Conservation (phyloP, 768 basidiomycete genomes). For the Leccinum variicolor region DNA sequence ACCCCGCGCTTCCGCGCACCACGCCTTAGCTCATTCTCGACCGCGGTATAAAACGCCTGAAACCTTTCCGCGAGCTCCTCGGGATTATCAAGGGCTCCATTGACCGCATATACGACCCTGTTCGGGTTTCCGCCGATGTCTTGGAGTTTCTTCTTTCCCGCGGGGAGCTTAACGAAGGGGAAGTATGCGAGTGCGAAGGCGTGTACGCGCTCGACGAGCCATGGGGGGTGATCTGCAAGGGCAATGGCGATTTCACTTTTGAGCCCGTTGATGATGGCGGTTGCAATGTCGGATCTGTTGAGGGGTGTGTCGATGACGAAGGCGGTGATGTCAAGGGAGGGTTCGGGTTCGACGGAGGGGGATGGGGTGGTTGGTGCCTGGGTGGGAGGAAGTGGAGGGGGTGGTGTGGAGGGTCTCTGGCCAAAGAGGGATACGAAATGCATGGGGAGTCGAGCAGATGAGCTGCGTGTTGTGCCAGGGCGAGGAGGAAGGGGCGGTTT, state of each 20-base stretch:
- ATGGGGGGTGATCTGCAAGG: conserved; percentile 44
- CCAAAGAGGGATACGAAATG: conserved; percentile 85
- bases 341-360: conserved; percentile 31
- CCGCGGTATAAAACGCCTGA: conserved; percentile 65
- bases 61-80: conserved; percentile 54
- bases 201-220: conserved; percentile 59
- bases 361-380: background rate
- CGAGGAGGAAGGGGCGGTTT: conserved; percentile 50
- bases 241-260: conserved; percentile 53
- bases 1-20: conserved; percentile 14
- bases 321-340: conserved; percentile 53
- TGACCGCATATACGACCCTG: conserved; percentile 36
- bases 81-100: conserved; percentile 38
- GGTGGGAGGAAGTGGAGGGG: conserved; percentile 26
- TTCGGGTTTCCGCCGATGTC: conserved; percentile 26
- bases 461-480: conserved; percentile 14
- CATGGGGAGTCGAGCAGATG: conserved; percentile 53
- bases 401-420: conserved; percentile 30
- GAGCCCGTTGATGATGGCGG: conserved; percentile 50
- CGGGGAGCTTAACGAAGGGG: conserved; percentile 48
- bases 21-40: conserved; percentile 61
- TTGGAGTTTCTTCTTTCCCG: conserved; percentile 30
- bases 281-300: conserved; percentile 50
- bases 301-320: conserved; percentile 56
- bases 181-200: conserved; percentile 52